Conservation (phyloP, 1,284 basidiomycete species). For the Mycosarcoma maydis region DNA sequence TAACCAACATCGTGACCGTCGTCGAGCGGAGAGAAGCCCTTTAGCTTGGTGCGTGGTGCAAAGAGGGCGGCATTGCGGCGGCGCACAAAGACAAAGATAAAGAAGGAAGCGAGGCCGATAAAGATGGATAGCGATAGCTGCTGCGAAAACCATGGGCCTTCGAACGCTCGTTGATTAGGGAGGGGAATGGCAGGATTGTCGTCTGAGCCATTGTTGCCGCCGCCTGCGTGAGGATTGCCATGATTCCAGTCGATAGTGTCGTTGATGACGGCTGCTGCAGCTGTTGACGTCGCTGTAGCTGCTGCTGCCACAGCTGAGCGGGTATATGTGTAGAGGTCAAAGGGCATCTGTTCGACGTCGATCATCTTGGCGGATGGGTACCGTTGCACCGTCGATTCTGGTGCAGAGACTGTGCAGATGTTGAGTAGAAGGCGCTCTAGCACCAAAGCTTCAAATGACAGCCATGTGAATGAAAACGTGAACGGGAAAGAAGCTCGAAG, state of each 20-base stretch:
- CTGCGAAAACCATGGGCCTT: constrained; percentile 89
- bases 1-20: constrained; percentile 77
- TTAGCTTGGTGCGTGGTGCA: constrained; percentile 90
- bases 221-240: background rate
- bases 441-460: constrained; percentile 10
- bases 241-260: background rate
- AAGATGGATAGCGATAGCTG: constrained; percentile 81
- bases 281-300: constrained; percentile 4
- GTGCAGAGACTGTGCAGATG: background rate
- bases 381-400: too few species aligned
- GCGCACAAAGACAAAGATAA: constrained; percentile 86
- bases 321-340: constrained; percentile 23
- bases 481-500: background rate
- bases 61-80: constrained; percentile 88
- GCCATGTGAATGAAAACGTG: too few species aligned
- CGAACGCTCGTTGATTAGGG: constrained; percentile 45
- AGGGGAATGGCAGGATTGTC: constrained; percentile 34
- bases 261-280: constrained; percentile 4
- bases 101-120: constrained; percentile 82
- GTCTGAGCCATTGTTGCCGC: constrained; percentile 20
- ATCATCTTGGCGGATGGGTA: too few species aligned
- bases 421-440: constrained; percentile 14
- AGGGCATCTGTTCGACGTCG: constrained; percentile 12
- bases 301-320: constrained; percentile 15
- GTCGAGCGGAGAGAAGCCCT: constrained; percentile 91